phyloP scores from a whole-genome alignment of 2,329 filamentous ascomycete genomes.

The Colletotrichum sp. region DNA sequence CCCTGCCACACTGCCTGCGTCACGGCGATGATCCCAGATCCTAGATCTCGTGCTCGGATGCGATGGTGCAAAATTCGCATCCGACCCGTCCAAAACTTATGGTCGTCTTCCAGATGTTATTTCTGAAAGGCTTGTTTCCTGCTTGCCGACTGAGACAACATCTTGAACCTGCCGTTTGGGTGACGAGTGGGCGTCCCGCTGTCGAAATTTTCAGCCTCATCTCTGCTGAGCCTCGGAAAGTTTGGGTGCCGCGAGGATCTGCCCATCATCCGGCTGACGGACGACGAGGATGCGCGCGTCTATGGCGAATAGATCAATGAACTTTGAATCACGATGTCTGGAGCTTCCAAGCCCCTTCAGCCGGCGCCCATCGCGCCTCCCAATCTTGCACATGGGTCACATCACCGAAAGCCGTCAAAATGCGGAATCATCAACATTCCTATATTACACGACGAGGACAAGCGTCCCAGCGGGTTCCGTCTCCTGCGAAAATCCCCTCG shows the following conservation, averaged over 20 bases:
- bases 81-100: background rate
- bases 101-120: background rate
- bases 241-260: too few species aligned
- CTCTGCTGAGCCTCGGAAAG: background rate
- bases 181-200: background rate
- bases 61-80: accelerated
- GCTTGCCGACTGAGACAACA: background rate
- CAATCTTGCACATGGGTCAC: background rate
- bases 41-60: background rate
- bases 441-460: background rate
- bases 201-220: background rate
- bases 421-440: background rate
- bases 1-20: background rate
- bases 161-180: too few species aligned
- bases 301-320: background rate
- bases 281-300: background rate
- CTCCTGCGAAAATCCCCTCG: too few species aligned
- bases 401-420: background rate
- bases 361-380: background rate
- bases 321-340: accelerated
- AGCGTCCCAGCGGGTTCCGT: background rate
- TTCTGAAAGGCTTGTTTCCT: background rate
- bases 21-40: accelerated
- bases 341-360: accelerated
- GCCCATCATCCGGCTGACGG: too few species aligned